Conservation (phyloP, 352 stramenopile species). For the Globisporangium middletonii region DNA sequence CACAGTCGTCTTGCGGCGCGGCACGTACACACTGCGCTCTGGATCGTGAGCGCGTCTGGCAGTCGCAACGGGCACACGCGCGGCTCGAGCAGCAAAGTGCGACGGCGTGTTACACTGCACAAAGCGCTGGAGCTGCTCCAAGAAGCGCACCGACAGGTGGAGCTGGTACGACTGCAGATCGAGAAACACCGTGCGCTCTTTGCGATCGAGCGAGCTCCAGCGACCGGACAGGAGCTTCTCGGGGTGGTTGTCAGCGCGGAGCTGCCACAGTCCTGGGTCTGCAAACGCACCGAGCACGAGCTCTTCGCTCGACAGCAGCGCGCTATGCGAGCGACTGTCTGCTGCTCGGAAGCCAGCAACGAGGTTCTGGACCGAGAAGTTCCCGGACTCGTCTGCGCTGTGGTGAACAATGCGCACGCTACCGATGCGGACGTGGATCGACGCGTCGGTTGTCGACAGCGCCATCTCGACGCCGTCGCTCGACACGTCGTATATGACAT, state of each 20-base stretch:
- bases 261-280: conserved; percentile 67
- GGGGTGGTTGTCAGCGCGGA: conserved; percentile 61
- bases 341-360: conserved; percentile 35
- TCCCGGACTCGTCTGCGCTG: conserved; percentile 16
- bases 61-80: no score
- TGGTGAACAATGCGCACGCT: conserved; percentile 30
- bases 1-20: conserved; percentile 20
- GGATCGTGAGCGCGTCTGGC: no score
- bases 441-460: conserved; percentile 19
- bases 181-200: conserved; percentile 47
- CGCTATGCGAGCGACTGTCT: no score
- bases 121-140: conserved; percentile 29
- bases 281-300: conserved; percentile 59
- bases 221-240: conserved; percentile 57
- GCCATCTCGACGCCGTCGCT: conserved; percentile 58
- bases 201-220: conserved; percentile 34
- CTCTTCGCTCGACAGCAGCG: conserved; percentile 29
- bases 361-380: conserved; percentile 56
- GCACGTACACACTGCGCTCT: conserved; percentile 6
- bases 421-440: conserved; percentile 56
- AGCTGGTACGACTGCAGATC: conserved; percentile 68
- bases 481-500: conserved; percentile 19
- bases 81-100: not conserved
- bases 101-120: not conserved
- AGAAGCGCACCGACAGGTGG: conserved; percentile 53